Evolutionary conservation across 345 rosid genomes (phyloP).

Genomic region (Psidium guajava): DNA sequence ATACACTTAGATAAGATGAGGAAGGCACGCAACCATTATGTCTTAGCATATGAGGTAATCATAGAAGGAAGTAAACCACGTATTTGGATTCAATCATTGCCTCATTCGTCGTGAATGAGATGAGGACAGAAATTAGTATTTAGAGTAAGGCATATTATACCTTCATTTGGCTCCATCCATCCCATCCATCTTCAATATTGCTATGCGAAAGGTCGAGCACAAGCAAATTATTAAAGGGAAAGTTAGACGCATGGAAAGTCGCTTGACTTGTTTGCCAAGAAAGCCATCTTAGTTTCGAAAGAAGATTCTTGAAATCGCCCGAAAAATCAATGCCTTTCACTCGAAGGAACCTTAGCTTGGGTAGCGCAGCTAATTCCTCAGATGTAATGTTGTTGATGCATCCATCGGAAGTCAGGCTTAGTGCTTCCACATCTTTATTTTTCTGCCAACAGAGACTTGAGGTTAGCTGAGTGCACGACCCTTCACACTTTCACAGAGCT

Average conservation of each 20-base stretch:
- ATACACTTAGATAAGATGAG: background rate
- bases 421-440: background rate
- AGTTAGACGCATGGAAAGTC: background rate
- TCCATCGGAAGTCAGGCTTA: background rate
- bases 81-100: too few relatives aligned
- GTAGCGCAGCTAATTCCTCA: background rate
- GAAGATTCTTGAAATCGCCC: background rate
- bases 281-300: background rate
- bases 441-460: background rate
- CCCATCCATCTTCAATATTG: background rate
- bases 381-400: background rate
- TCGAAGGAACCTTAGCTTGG: background rate
- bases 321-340: background rate
- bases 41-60: background rate
- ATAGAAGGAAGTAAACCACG: too few relatives aligned
- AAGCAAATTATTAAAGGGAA: background rate
- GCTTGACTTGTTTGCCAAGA: background rate
- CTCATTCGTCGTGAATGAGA: too few relatives aligned
- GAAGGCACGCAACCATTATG: background rate
- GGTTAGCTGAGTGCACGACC: too few relatives aligned
- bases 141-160: too few relatives aligned
- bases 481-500: too few relatives aligned
- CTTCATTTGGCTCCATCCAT: too few relatives aligned
- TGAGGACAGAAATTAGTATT: too few relatives aligned
- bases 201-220: background rate